These are phyloP conservation scores for Cylindrotheca fusiformis DNA, from an alignment of 108 stramenopile genomes.

Conservation along the genomic window DNA sequence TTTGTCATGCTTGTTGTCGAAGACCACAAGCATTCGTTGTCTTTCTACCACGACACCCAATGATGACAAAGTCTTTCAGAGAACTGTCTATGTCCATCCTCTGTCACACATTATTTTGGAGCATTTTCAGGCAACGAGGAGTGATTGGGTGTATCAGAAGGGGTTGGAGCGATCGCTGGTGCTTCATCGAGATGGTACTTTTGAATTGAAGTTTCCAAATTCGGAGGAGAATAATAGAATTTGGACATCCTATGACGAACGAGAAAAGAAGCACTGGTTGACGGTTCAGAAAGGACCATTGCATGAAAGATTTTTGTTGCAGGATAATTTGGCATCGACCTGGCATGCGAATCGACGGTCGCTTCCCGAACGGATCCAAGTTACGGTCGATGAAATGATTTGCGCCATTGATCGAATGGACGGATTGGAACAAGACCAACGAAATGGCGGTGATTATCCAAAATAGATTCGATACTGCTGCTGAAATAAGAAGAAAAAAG, in stretches of 20 bases:
- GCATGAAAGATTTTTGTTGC: conserved; percentile 58
- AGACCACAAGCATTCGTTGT: no score
- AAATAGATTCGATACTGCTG: no score
- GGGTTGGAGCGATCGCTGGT: conserved; percentile 50
- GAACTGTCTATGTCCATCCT: conserved; percentile 66
- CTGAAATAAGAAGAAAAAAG: no score
- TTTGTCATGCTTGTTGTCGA: not conserved
- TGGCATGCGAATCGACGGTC: conserved; percentile 54
- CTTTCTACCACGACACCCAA: not conserved
- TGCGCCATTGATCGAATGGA: conserved; percentile 36
- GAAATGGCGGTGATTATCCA: no score
- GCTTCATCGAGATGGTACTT: conserved; percentile 72
- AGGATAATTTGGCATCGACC: conserved; percentile 74
- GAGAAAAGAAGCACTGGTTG: conserved; percentile 77
- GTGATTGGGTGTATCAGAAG: conserved; percentile 46
- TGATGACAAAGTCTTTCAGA: conserved; percentile 6
- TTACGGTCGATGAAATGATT: conserved; percentile 71
- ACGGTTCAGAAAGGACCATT: conserved; percentile 21
- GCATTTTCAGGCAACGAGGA: conserved; percentile 60
- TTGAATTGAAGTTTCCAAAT: conserved; percentile 53
- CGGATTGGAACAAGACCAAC: not conserved
- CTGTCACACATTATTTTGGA: conserved; percentile 75
- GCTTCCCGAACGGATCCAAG: conserved; percentile 54
- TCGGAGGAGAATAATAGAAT: conserved; percentile 10
- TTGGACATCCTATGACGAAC: conserved; percentile 72